Percentiles rank a stretch among this genome's conserved stretches.
Evolutionary conservation across 371 early-diverging fungal genomes (phyloP).

Genomic region (Haplosporangium sp.): DNA sequence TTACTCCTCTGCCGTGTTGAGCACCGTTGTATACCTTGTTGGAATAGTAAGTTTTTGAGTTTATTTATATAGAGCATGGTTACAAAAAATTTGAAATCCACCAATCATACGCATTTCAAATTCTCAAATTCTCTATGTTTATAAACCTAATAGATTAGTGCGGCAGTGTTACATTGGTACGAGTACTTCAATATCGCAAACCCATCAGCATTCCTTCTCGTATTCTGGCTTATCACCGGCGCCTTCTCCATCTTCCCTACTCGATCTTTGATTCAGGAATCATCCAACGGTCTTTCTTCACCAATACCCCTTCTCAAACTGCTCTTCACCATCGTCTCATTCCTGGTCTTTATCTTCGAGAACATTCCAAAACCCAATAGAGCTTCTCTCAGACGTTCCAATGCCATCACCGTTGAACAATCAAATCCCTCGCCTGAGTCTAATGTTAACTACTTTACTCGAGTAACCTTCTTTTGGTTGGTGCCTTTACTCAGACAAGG

Average conservation of each 20-base stretch:
- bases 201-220: conserved; percentile 72
- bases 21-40: no score
- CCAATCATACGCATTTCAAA: no score
- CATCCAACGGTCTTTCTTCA: conserved; percentile 49
- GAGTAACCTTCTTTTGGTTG: conserved; percentile 92
- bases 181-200: conserved; percentile 76
- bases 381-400: conserved; percentile 27
- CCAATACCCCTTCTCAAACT: conserved; percentile 51
- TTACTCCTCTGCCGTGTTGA: no score
- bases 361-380: conserved; percentile 61
- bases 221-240: conserved; percentile 77
- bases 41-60: no score
- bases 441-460: conserved; percentile 83
- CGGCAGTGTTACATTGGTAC: conserved; percentile 68
- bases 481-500: conserved; percentile 87
- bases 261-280: conserved; percentile 51
- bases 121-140: no score
- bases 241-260: conserved; percentile 70
- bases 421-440: conserved; percentile 71
- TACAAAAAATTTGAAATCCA: no score
- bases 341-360: conserved; percentile 62
- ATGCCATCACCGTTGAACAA: conserved; percentile 61
- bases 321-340: conserved; percentile 57
- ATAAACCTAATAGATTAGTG: conserved; percentile 55
- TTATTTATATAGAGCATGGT: no score